These are phyloP conservation scores for Geosiphon pyriformis DNA, from an alignment of 192 early-diverging fungal genomes.

Conservation along the genomic window DNA sequence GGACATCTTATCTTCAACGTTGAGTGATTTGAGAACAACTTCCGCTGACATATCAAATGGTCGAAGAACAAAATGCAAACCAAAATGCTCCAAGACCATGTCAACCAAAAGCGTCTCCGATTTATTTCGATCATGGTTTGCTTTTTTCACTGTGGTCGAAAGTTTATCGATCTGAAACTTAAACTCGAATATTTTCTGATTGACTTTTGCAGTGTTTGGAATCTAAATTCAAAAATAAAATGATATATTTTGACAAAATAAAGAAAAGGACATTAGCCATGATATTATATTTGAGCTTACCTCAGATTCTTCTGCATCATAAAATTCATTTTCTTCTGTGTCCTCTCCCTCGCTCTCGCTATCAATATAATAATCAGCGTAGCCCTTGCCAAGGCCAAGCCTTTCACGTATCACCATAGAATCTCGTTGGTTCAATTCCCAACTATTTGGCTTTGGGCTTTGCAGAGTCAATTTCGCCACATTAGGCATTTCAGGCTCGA, in stretches of 20 bases:
- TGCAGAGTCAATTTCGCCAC: no score
- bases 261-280: no score
- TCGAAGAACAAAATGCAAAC: slow-evolving; percentile 61
- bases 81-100: slow-evolving; percentile 64
- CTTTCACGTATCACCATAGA: slow-evolving; percentile 24
- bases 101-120: slow-evolving; percentile 57
- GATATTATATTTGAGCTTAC: no score
- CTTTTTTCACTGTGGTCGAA: slow-evolving; percentile 57
- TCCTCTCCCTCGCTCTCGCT: slow-evolving; percentile 31
- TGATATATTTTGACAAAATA: no score
- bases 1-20: slow-evolving; percentile 64
- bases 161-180: slow-evolving; percentile 66
- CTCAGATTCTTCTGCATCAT: slow-evolving; percentile 49
- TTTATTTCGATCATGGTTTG: slow-evolving; percentile 35
- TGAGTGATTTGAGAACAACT: slow-evolving; percentile 72
- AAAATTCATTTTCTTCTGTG: slow-evolving; percentile 34
- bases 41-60: slow-evolving; percentile 71
- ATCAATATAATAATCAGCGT: slow-evolving; percentile 22
- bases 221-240: no score
- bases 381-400: neutral
- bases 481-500: no score
- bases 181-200: slow-evolving; percentile 50
- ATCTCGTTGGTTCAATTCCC: slow-evolving; percentile 17
- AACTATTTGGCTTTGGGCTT: slow-evolving; percentile 21
- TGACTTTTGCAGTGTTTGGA: slow-evolving; percentile 23